Base-by-base conservation (phyloP, 352 stramenopile genomes). In the Blastocystis sp. region DNA sequence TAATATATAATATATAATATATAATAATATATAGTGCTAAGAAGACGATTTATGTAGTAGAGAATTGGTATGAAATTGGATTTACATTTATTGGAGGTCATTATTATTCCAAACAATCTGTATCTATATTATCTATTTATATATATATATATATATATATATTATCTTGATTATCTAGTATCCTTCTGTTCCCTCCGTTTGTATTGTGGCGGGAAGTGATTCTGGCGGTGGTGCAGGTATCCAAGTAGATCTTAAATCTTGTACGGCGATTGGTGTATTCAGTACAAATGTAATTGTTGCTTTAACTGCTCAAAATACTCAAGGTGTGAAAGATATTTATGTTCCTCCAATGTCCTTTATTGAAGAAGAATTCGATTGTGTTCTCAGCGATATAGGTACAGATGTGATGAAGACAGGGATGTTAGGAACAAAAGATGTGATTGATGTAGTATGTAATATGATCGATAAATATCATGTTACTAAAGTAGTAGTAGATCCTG, bases 341-440 rank as follows among this genome's bases (percentile, higher is more conserved):
- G 74, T 76, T 67, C 79, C 80, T 4, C 77, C 79, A 0, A 31
- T 77, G 6, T 71, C 74, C 21, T 81, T 77, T 55, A 72, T 93
- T 24, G 16, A 62, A 10, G 65, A 73, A 30, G 80, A 89, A 66
- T 72, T 94, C 27, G 72, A 72, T 11, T 74, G 77, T 13, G 73
- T 94, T 13, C 55, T 78, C 34, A 67, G 75, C 19, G 84, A 94
- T 67, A 78, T 94, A 57, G 73, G 74, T 28, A 71, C 82, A 0
- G 65, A 75, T 21, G 79, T 82, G n/a, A 75, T 93, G 55, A 94
- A 94, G 74, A 83, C 87, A 19, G 84, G 84, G 0, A 91, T 92
- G 82, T 72, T 93, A n/a, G 78, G 77, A 31, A 86, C 71, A 4
- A 68, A 72, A 28, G 77, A 79, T 6, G 19, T 39, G 16, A 57